Conservation (phyloP, 139 green algal genomes). For the Chlamydomonas sphaeroides region DNA sequence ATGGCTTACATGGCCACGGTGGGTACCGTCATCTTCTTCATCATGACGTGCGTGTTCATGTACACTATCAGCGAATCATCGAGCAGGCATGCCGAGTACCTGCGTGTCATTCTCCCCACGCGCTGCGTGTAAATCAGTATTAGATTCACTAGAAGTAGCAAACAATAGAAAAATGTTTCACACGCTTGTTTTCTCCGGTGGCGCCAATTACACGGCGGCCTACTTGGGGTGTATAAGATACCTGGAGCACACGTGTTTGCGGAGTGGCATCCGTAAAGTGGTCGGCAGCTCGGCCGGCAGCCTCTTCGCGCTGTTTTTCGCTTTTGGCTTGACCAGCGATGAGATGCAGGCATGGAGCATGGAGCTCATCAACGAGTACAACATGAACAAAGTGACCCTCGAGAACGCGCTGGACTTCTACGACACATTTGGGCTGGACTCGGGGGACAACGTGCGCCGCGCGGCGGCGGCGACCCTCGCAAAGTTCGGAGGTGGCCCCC, state of each 20-base stretch:
- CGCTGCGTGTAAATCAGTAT: too few relatives aligned
- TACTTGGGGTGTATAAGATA: neutral
- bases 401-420: neutral
- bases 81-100: too few relatives aligned
- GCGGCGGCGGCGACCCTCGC: neutral
- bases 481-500: neutral
- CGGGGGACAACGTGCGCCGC: neutral
- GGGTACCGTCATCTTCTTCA: too few relatives aligned
- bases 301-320: neutral
- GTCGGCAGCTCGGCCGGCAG: slow-evolving; percentile 9
- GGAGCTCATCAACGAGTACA: neutral
- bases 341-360: slow-evolving; percentile 18
- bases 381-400: neutral
- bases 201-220: neutral
- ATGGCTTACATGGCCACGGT: too few relatives aligned
- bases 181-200: neutral
- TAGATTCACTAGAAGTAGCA: too few relatives aligned
- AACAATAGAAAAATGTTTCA: neutral
- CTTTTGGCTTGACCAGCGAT: neutral
- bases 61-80: too few relatives aligned
- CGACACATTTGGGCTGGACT: neutral
- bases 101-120: too few relatives aligned
- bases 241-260: neutral
- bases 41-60: too few relatives aligned
- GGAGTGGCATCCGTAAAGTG: neutral